phyloP scores from a whole-genome alignment of 1,284 basidiomycete species.

The Ganoderma lingzhi region DNA sequence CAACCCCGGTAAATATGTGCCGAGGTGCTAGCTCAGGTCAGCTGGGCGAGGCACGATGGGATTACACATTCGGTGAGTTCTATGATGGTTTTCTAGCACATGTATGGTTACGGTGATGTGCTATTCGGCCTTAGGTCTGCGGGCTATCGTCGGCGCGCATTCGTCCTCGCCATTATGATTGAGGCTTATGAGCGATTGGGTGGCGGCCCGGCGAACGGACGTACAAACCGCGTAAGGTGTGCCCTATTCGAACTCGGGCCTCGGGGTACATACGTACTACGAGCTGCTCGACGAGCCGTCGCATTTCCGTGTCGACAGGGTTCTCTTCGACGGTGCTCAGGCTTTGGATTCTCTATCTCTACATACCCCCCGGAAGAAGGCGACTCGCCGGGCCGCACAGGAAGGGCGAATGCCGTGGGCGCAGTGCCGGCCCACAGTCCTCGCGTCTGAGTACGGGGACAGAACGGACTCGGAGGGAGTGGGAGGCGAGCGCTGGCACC shows the following conservation, averaged over 20 bases:
- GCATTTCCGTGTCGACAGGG: conserved; percentile 2
- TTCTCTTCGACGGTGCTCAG: neutral
- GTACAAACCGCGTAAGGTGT: neutral
- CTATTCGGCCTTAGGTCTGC: too few species aligned
- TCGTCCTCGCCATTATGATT: too few species aligned
- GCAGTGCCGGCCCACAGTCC: too few species aligned
- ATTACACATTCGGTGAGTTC: too few species aligned
- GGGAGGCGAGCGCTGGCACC: conserved; percentile 53
- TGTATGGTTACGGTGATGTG: too few species aligned
- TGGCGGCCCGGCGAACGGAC: neutral
- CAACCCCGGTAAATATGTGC: too few species aligned
- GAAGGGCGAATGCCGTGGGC: neutral
- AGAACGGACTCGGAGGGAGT: conserved; percentile 73
- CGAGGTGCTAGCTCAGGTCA: too few species aligned
- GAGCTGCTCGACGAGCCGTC: neutral
- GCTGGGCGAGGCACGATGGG: too few species aligned
- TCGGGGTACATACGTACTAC: neutral
- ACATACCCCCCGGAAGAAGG: too few species aligned
- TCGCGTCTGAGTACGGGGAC: conserved; percentile 45
- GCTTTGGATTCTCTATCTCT: neutral
- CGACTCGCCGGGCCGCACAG: neutral
- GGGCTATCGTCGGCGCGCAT: too few species aligned
- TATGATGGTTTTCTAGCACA: too few species aligned
- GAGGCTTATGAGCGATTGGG: too few species aligned
- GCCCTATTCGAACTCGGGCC: neutral